phyloP scores from a whole-genome alignment of 306 rosid species.

The Hippophae gyantsensis region DNA sequence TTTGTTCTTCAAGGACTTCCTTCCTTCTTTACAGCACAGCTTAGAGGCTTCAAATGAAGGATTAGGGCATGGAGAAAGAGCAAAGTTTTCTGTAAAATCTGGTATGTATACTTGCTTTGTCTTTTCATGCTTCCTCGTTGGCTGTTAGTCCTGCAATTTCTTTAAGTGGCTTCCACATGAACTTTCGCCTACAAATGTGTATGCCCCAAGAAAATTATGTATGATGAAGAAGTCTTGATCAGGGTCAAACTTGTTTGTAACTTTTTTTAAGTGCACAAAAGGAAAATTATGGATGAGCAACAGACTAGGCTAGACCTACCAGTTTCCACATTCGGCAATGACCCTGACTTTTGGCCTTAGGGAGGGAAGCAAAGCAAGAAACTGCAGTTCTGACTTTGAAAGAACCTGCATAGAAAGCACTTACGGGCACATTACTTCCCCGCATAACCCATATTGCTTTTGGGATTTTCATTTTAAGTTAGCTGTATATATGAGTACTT shows the following conservation, averaged over 20 bases:
- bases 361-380: conserved; percentile 73
- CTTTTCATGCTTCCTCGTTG: conserved; percentile 18
- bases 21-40: conserved; percentile 9
- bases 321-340: conserved; percentile 91
- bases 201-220: no score
- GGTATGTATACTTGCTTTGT: background rate
- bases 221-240: no score
- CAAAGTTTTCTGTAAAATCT: conserved; percentile 6
- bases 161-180: conserved; percentile 78
- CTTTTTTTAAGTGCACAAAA: no score
- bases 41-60: conserved; percentile 8
- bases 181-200: conserved; percentile 54
- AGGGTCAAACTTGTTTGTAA: no score
- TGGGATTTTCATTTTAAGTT: background rate
- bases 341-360: conserved; percentile 88
- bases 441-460: background rate
- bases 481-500: background rate
- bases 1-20: background rate
- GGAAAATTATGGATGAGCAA: no score
- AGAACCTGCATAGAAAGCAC: conserved; percentile 41
- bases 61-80: background rate
- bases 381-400: conserved; percentile 85
- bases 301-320: conserved; percentile 27
- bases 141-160: conserved; percentile 66
- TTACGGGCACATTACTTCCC: background rate